phyloP scores from a whole-genome alignment of 2,329 filamentous ascomycete genomes.

The Aspergillus novofumigatus region DNA sequence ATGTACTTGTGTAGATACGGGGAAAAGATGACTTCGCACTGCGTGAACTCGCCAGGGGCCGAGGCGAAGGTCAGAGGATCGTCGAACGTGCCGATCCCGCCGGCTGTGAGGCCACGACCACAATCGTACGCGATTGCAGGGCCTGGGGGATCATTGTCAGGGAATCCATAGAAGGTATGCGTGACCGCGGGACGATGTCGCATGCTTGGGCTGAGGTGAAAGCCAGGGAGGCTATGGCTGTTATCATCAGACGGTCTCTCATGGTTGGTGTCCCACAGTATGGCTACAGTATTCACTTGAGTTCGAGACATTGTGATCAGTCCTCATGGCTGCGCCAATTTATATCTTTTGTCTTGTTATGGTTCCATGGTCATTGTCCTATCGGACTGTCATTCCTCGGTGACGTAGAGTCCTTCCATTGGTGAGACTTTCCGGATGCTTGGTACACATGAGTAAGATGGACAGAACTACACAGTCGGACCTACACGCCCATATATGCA shows the following conservation, averaged over 20 bases:
- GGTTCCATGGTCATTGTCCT: neutral
- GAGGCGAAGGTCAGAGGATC: slow-evolving; percentile 45
- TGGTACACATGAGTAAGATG: neutral
- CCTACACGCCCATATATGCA: neutral
- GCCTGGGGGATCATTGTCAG: slow-evolving; percentile 39
- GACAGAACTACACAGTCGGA: too few species aligned
- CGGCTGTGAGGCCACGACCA: slow-evolving; percentile 33
- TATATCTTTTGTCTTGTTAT: neutral
- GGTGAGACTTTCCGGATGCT: neutral
- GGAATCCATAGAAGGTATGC: slow-evolving; percentile 41
- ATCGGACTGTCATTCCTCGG: neutral
- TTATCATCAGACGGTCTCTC: neutral
- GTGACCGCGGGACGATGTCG: slow-evolving; percentile 17
- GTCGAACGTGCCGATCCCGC: slow-evolving; percentile 40
- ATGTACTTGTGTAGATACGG: slow-evolving; percentile 45
- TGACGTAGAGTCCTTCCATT: neutral
- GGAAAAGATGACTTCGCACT: slow-evolving; percentile 45
- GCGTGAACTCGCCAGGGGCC: slow-evolving; percentile 36
- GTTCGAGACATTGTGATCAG: neutral
- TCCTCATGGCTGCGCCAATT: neutral
- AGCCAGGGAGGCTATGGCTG: neutral
- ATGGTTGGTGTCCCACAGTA: neutral
- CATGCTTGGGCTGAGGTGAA: neutral
- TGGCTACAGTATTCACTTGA: too few species aligned
- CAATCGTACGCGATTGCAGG: slow-evolving; percentile 36